Evolutionary conservation across 148 eudicot species (phyloP).

Genomic region (Chenopodium suecicum): DNA sequence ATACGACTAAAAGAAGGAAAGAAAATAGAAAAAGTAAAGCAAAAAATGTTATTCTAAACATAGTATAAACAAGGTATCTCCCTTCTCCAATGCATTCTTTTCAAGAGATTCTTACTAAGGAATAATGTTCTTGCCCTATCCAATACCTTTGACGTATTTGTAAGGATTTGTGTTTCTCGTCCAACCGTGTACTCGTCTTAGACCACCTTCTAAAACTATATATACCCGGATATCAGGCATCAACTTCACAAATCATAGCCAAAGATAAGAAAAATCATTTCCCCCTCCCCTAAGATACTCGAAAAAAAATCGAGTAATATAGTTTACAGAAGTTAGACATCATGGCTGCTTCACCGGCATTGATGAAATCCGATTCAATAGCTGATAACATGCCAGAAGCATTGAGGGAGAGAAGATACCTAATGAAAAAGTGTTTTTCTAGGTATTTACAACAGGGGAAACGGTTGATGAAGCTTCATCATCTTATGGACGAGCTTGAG

Average conservation of each 20-base stretch:
- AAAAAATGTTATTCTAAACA: not conserved
- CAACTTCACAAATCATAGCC: not conserved
- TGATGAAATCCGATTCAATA: conserved; percentile 65
- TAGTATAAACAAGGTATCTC: conserved; percentile 36
- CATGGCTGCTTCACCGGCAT: conserved; percentile 41
- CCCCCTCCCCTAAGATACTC: not conserved
- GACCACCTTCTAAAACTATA: conserved; percentile 9
- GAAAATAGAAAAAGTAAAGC: not conserved
- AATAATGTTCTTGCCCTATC: conserved; percentile 44
- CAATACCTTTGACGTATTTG: conserved; percentile 14
- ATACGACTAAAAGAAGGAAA: conserved; percentile 17
- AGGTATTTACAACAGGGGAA: conserved; percentile 65
- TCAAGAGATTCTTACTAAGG: conserved; percentile 27
- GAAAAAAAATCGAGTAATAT: not conserved
- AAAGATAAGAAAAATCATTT: not conserved
- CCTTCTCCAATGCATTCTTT: conserved; percentile 42
- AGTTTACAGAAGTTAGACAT: not conserved
- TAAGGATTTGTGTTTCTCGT: conserved; percentile 15
- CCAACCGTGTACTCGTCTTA: not conserved
- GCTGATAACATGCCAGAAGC: conserved; percentile 88
- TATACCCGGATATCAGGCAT: not conserved
- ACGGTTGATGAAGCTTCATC: conserved; percentile 73
- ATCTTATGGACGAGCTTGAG: conserved; percentile 80
- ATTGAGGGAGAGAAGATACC: conserved; percentile 72
- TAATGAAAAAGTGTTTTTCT: conserved; percentile 76